Base-by-base conservation (phyloP, 495 filamentous ascomycete species). In the Trichoderma orchidacearum region DNA sequence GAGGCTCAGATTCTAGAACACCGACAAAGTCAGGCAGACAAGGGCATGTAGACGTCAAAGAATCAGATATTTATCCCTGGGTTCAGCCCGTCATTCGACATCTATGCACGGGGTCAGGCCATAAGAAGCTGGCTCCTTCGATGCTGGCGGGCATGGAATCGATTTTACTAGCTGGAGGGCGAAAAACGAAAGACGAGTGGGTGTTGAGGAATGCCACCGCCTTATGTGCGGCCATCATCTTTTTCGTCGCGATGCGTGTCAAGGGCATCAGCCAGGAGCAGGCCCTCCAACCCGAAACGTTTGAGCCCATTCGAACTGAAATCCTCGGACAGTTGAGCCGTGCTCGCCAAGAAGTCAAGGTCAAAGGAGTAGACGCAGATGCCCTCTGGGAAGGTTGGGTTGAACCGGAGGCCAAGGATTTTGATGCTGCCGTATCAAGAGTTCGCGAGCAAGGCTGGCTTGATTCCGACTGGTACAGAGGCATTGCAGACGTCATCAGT, bases 211-310 rank as follows among this genome's bases (percentile, higher is more conserved):
- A 80, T 61, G 35, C 79, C 1, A 70, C 77, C 0, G 63, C 79
- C 0, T 62, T 86, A 15, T 68, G 88, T n/a, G 83, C 86, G 0
- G 84, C 84, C 0, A 66, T 93, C 1, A 85, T 82, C 59, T 83
- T 89, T 59, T 81, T 85, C 54, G 78, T 74, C 1, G 61, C 72
- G 2, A 73, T 72, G 45, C 69, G 74, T 9, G 62, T 79, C 51
- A 65, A 66, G 70, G 59, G 36, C 66, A 60, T 60, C 71, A 36
- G 30, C 71, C 58, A 53, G 11, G 53, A 34, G 5, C n/a, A 34
- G 30, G 53, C 23, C 6, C 35, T 35, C 1, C 31, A 72, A 5
- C 53, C 71, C 15, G 66, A 71, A 29, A 69, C 70, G 36, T 67
- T 71, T 28, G 57, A 68, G 23, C 67, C 67, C 45, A 63, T 68